Conservation (phyloP, 805 yeast genomes). For the Metschnikowia continentalis region DNA sequence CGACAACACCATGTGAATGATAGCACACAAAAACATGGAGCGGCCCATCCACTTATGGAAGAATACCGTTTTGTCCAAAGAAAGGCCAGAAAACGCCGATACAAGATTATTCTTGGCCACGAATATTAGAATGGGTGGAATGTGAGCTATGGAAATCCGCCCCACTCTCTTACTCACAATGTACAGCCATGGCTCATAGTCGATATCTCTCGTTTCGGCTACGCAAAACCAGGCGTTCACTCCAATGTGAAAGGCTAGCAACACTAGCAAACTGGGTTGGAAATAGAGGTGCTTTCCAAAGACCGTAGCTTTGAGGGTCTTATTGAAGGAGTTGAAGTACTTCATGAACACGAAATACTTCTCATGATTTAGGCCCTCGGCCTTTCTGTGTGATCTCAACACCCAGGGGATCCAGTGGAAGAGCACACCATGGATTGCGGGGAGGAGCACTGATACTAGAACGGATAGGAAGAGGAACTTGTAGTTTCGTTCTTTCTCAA, state of each 20-base stretch:
- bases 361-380: constrained; percentile 12
- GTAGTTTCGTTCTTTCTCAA: constrained; percentile 34
- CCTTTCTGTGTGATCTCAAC: constrained; percentile 23
- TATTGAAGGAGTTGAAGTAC: constrained; percentile 26
- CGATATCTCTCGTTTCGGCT: constrained; percentile 33
- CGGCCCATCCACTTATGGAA: constrained; percentile 46
- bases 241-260: constrained; percentile 25
- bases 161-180: constrained; percentile 42
- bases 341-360: constrained; percentile 26
- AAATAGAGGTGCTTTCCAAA: constrained; percentile 22
- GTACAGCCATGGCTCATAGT: constrained; percentile 36
- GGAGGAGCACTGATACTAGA: constrained; percentile 21
- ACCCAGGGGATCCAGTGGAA: constrained; percentile 40
- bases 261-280: constrained; percentile 40
- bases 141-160: constrained; percentile 35
- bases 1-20: constrained; percentile 33
- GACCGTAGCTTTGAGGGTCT: constrained; percentile 21
- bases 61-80: constrained; percentile 35
- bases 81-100: constrained; percentile 38
- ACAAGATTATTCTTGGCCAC: constrained; percentile 39
- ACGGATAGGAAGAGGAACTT: constrained; percentile 36
- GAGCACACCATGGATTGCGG: constrained; percentile 37
- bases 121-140: constrained; percentile 35
- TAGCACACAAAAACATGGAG: constrained; percentile 31
- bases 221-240: constrained; percentile 27